A percentile compares a stretch with the other conserved stretches of the same genome.
phyloP scores from a whole-genome alignment of 306 rosid species.

The Gynostemma pentaphyllum region DNA sequence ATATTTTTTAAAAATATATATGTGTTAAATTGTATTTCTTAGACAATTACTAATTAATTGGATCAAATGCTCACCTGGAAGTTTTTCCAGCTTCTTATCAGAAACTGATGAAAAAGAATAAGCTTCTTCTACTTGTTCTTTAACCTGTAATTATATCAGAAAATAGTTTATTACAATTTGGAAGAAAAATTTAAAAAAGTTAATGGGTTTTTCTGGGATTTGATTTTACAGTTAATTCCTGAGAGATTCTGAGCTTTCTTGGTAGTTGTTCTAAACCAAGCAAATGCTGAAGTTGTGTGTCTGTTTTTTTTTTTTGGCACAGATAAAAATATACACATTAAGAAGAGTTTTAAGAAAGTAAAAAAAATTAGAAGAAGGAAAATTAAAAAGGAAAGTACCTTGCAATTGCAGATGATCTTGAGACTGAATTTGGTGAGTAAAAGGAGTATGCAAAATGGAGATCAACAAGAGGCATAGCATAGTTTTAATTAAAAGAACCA shows the following conservation, averaged over 20 bases:
- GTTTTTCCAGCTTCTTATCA: not conserved
- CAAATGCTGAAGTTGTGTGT: conserved; percentile 17
- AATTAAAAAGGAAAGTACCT: not conserved
- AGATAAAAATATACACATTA: not conserved
- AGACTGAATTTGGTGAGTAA: not conserved
- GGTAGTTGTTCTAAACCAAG: conserved; percentile 26
- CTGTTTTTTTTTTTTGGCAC: conserved; percentile 8
- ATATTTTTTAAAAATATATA: no score
- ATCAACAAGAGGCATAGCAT: not conserved
- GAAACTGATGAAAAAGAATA: no score
- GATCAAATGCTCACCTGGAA: not conserved
- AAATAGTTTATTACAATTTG: no score
- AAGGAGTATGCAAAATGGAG: not conserved
- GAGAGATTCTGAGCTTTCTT: conserved; percentile 40
- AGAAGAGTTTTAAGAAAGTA: not conserved
- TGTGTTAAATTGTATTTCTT: no score
- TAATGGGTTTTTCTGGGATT: not conserved
- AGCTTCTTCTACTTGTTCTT: not conserved
- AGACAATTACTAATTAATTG: no score
- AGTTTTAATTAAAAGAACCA: not conserved
- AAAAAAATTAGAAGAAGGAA: not conserved
- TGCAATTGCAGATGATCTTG: not conserved
- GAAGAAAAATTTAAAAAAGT: not conserved
- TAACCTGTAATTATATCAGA: not conserved
- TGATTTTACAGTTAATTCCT: conserved; percentile 22